A percentile compares a stretch with the other conserved stretches of the same genome.
Evolutionary conservation across 2,329 filamentous ascomycete genomes (phyloP).

Genomic region (Anisogramma anomala): DNA sequence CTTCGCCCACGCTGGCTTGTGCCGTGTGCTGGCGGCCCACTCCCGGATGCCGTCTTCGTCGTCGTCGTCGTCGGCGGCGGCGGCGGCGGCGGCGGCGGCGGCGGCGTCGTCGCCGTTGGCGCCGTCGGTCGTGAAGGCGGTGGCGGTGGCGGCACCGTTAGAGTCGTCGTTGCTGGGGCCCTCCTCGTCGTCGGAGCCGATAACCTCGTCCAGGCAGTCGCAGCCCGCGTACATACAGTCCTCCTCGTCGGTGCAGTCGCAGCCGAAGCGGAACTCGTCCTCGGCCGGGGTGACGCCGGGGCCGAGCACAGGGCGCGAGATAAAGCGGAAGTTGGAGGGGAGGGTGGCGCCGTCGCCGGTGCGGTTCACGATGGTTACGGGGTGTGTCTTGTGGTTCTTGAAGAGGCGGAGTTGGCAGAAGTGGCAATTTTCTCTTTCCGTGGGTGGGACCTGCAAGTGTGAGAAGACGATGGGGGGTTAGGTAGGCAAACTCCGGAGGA

Average conservation of each 20-base stretch:
- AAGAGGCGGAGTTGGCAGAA: conserved; percentile 51
- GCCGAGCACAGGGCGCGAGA: conserved; percentile 48
- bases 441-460: neutral
- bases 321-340: conserved; percentile 57
- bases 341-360: conserved; percentile 40
- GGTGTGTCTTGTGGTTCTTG: conserved; percentile 33
- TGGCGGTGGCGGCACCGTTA: conserved; percentile 39
- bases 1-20: conserved; percentile 9
- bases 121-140: conserved; percentile 44
- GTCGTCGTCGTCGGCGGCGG: conserved; percentile 21
- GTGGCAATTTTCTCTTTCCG: conserved; percentile 33
- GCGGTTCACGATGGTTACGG: conserved; percentile 54
- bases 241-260: conserved; percentile 48
- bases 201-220: conserved; percentile 48
- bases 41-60: conserved; percentile 18
- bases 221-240: conserved; percentile 59
- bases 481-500: neutral
- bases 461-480: neutral
- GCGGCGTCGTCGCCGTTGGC: conserved; percentile 35
- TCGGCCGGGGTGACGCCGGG: conserved; percentile 48
- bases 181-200: conserved; percentile 45
- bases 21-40: conserved; percentile 11
- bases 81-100: conserved; percentile 23
- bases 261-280: conserved; percentile 55
- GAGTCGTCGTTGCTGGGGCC: conserved; percentile 40